Base-by-base conservation (phyloP, 202 grass and related monocot genomes). In the Saccharum hybrid region DNA sequence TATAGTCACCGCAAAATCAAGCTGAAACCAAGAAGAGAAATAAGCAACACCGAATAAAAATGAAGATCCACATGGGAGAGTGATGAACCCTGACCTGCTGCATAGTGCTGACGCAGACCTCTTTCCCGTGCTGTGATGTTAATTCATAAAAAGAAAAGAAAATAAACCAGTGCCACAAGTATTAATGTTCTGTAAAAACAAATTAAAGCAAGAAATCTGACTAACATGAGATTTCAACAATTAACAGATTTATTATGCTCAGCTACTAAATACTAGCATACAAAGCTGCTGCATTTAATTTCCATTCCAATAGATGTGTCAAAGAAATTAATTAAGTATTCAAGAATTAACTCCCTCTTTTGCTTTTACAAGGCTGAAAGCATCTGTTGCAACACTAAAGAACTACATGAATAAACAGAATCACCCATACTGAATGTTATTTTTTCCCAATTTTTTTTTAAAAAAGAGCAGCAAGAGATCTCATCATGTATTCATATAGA, bases 1-100 rank as follows among this genome's bases (percentile, higher is more conserved):
- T 84, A 98, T 84, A 80, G 92, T 98, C 79, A 75, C 92, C 54
- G 90, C 92, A 93, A 98, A 98, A 78, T 98, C 92, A 85, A 98
- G 96, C 96, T 98, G 85, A 79, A 66, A 64, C 38, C 62, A 94
- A 79, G 70, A 82, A 85, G 15, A 77, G 54, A 79, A 88, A 45
- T 84, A 80, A 78, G 57, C 12, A 31, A 71, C 60, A 77, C 82
- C 28, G 14, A 78, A 72, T 60, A 51, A 72, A 77, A 86, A 16
- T 66, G 11, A 74, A 30, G 41, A 84, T 68, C 60, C 54, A 88
- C 66, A 79, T 74, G 52, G 75, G 63, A 86, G 64, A 87, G 34
- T 23, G n/a, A 87, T 28, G 51, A 71, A 68, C 3, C 19, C 61
- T 85, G 57, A 97, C 95, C 92, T 97, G 96, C 66, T 95, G 90